Conservation (phyloP, 2,329 filamentous ascomycete genomes). For the Emericellopsis cladophorae region DNA sequence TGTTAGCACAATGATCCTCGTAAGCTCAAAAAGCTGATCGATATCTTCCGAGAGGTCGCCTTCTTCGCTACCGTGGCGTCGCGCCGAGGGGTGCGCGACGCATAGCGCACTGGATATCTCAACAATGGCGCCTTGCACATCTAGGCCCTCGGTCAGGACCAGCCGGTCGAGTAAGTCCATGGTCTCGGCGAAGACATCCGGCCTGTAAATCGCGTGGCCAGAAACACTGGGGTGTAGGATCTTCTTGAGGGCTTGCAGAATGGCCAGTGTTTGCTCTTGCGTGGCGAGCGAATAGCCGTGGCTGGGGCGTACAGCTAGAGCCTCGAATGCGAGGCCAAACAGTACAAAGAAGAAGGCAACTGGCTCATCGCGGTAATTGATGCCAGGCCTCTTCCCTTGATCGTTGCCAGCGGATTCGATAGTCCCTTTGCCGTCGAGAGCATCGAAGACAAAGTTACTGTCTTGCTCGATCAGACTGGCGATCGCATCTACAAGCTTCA, state of each 20-base stretch:
- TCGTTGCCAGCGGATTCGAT: constrained; percentile 33
- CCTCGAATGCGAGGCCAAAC: constrained; percentile 93
- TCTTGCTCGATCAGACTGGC: constrained; percentile 95
- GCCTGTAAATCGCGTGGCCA: constrained; percentile 91
- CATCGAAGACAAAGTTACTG: constrained; percentile 94
- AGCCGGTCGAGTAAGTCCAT: constrained; percentile 92
- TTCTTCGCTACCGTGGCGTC: constrained; percentile 41
- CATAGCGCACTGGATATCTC: constrained; percentile 87
- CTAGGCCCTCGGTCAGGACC: constrained; percentile 78
- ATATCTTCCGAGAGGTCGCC: constrained; percentile 89
- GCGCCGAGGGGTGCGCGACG: constrained; percentile 80
- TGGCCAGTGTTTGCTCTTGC: constrained; percentile 72
- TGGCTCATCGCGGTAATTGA: constrained; percentile 96
- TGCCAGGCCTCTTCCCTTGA: constrained; percentile 56
- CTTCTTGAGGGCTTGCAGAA: constrained; percentile 84
- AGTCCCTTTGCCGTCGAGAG: constrained; percentile 71
- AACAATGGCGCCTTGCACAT: constrained; percentile 85
- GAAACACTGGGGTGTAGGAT: constrained; percentile 90
- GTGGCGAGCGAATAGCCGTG: constrained; percentile 42
- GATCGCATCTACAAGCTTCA: constrained; percentile 93
- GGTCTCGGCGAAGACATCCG: constrained; percentile 90
- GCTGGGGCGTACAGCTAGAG: constrained; percentile 66
- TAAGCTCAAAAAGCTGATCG: constrained; percentile 93
- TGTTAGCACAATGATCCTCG: constrained; percentile 88
- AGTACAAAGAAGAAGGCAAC: constrained; percentile 98